Evolutionary conservation across 2,329 filamentous ascomycete species (phyloP).

Genomic region (Aspergillus melleus): DNA sequence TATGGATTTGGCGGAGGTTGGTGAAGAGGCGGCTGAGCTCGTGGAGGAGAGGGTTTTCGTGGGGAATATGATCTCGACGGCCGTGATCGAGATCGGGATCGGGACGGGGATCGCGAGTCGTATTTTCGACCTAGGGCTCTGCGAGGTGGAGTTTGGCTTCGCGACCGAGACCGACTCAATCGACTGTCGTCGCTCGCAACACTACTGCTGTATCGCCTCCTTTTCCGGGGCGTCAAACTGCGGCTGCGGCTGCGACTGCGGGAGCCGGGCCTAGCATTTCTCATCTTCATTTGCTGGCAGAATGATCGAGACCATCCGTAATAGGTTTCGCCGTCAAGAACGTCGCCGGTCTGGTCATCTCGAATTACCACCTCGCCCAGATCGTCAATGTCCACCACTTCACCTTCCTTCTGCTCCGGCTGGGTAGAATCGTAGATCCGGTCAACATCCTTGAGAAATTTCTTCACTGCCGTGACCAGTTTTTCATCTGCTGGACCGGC

Average conservation of each 20-base stretch:
- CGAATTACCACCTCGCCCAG: slow-evolving; percentile 68
- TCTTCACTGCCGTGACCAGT: slow-evolving; percentile 68
- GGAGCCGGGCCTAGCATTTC: slow-evolving; percentile 25
- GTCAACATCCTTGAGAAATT: slow-evolving; percentile 68
- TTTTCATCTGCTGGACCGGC: slow-evolving; percentile 66
- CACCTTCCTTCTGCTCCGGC: slow-evolving; percentile 49
- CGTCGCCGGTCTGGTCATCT: slow-evolving; percentile 66
- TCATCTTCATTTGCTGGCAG: slow-evolving; percentile 74
- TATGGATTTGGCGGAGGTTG: slow-evolving; percentile 5
- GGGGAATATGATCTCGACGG: slow-evolving; percentile 37
- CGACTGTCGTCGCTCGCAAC: slow-evolving; percentile 31
- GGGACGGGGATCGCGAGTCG: slow-evolving; percentile 29
- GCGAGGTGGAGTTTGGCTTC: slow-evolving; percentile 30
- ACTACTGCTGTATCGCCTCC: slow-evolving; percentile 43
- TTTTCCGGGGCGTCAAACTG: slow-evolving; percentile 39
- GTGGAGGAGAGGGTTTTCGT: slow-evolving; percentile 10
- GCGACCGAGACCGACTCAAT: slow-evolving; percentile 29
- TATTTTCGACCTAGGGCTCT: slow-evolving; percentile 17
- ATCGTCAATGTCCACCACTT: slow-evolving; percentile 66
- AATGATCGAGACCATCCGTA: slow-evolving; percentile 85
- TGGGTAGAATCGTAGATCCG: slow-evolving; percentile 62
- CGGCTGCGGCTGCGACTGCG: slow-evolving; percentile 42
- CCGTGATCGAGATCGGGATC: slow-evolving; percentile 28
- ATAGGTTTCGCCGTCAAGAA: slow-evolving; percentile 70
- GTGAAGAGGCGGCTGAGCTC: slow-evolving; percentile 34